Conservation (phyloP, 169 alveolate species). For the Perkinsus olseni region DNA sequence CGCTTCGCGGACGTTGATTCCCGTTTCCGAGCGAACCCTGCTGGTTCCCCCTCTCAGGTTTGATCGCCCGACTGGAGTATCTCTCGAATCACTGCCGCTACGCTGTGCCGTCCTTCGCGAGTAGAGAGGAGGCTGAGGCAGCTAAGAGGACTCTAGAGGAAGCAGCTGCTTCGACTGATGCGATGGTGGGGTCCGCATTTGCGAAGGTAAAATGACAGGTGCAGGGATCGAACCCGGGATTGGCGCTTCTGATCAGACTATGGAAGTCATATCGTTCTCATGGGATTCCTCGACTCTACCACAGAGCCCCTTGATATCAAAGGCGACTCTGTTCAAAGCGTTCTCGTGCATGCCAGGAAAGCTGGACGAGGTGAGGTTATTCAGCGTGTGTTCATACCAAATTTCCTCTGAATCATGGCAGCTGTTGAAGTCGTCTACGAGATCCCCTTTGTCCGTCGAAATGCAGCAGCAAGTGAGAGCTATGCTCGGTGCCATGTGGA, state of each 20-base stretch:
- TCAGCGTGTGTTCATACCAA: neutral
- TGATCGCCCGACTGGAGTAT: neutral
- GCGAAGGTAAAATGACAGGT: neutral
- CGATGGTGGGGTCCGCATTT: neutral
- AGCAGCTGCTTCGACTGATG: neutral
- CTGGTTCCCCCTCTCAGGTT: neutral
- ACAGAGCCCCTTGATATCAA: neutral
- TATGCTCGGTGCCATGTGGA: neutral
- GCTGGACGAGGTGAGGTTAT: neutral
- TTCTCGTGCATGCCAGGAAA: neutral
- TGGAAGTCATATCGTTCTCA: neutral
- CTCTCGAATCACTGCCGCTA: neutral
- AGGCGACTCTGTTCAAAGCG: neutral
- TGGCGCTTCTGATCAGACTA: neutral
- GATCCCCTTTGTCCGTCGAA: neutral
- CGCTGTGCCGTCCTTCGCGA: neutral
- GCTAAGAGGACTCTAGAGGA: neutral
- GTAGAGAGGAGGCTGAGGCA: neutral
- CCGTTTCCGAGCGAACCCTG: too few species aligned
- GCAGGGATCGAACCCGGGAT: neutral
- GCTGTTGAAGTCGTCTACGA: neutral
- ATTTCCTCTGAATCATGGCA: neutral
- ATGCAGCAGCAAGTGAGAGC: neutral
- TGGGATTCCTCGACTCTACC: neutral
- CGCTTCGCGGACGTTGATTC: too few species aligned